Percentiles rank a stretch among this genome's conserved stretches.
Conservation (phyloP, 169 alveolate species). For the Eimeria praecox region DNA sequence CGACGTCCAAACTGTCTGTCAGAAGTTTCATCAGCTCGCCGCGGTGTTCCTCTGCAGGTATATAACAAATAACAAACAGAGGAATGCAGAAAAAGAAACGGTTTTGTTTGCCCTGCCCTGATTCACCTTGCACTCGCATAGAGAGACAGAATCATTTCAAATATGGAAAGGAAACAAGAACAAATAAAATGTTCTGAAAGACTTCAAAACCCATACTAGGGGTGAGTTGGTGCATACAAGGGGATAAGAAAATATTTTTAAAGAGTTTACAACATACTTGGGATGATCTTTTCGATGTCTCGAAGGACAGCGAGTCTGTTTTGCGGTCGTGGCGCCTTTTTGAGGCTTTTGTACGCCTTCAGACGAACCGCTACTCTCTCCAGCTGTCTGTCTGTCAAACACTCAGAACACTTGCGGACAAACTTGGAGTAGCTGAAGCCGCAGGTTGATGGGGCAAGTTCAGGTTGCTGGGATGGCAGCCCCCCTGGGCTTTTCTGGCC, state of each 20-base stretch:
- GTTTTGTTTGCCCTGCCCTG: background rate
- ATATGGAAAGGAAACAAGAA: too few relatives aligned
- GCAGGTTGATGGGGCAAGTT: conserved; percentile 20
- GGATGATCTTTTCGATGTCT: conserved; percentile 64
- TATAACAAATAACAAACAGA: background rate
- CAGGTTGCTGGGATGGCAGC: background rate
- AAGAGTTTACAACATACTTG: background rate
- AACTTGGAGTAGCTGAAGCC: conserved; percentile 75
- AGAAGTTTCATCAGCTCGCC: conserved; percentile 23
- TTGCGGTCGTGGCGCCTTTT: conserved; percentile 11
- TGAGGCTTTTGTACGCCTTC: conserved; percentile 57
- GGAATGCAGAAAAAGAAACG: background rate
- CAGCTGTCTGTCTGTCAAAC: conserved; percentile 42
- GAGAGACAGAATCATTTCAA: background rate
- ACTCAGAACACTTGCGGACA: conserved; percentile 72
- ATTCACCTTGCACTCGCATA: background rate
- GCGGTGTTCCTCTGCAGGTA: conserved; percentile 40
- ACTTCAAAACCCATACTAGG: too few relatives aligned
- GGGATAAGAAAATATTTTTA: background rate
- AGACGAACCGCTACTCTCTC: conserved; percentile 75
- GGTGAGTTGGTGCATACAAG: background rate
- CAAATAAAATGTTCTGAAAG: too few relatives aligned
- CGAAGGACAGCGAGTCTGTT: conserved; percentile 74
- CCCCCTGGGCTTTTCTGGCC: background rate
- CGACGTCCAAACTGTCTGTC: conserved; percentile 43